Evolutionary conservation across 1,139 yeast species (phyloP).

Genomic region (Candida sojae): DNA sequence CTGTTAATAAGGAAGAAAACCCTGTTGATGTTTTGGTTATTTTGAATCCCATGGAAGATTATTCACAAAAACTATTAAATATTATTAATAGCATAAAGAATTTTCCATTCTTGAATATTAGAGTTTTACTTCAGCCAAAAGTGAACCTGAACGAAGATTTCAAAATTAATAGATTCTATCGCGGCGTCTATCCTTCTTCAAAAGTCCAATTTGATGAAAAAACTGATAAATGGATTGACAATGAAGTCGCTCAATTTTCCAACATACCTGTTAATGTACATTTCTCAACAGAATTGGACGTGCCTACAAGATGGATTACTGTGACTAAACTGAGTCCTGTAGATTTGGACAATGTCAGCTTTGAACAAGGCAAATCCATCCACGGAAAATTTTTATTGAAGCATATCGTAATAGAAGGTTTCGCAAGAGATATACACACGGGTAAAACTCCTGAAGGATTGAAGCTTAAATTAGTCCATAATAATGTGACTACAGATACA

Average conservation of each 20-base stretch:
- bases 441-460: constrained; percentile 53
- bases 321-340: constrained; percentile 45
- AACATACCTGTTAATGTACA: constrained; percentile 50
- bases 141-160: constrained; percentile 29
- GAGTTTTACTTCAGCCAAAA: constrained; percentile 63
- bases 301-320: constrained; percentile 68
- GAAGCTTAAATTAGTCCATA: constrained; percentile 34
- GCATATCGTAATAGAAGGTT: constrained; percentile 68
- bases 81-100: constrained; percentile 47
- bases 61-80: constrained; percentile 62
- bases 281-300: constrained; percentile 60
- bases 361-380: constrained; percentile 24
- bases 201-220: constrained; percentile 39
- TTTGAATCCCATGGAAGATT: constrained; percentile 71
- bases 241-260: constrained; percentile 13
- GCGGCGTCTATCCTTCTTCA: constrained; percentile 41
- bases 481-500: constrained; percentile 43
- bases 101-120: constrained; percentile 49
- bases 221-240: constrained; percentile 28
- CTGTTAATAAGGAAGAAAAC: constrained; percentile 20
- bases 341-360: constrained; percentile 63
- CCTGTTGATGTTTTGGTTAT: constrained; percentile 57
- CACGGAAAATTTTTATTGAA: constrained; percentile 33
- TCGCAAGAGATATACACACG: constrained; percentile 48
- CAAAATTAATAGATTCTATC: constrained; percentile 61